These are phyloP conservation scores for Fusarium sp. DNA, from an alignment of 2,329 filamentous ascomycete genomes.

Conservation along the genomic window DNA sequence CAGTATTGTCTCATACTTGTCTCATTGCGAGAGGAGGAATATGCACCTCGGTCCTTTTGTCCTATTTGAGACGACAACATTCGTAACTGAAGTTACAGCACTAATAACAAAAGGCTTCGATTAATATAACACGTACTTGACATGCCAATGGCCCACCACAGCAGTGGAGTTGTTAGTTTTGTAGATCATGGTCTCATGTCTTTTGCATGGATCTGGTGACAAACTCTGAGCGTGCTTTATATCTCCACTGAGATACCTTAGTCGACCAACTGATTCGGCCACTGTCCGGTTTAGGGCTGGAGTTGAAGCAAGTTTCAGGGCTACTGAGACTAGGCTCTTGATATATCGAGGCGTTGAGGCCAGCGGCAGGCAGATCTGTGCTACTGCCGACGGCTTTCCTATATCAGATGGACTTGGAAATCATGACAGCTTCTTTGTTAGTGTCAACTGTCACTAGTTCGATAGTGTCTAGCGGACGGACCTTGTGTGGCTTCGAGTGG, in stretches of 20 bases:
- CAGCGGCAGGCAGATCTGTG: background rate
- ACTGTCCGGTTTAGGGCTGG: background rate
- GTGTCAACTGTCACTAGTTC: background rate
- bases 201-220: background rate
- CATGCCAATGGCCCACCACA: background rate
- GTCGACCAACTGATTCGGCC: background rate
- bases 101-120: background rate
- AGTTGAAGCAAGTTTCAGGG: background rate
- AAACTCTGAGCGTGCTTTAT: background rate
- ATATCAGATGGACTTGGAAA: background rate
- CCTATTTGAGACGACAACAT: background rate
- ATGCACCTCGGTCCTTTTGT: background rate
- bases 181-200: conserved; percentile 13
- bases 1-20: background rate
- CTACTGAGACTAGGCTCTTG: background rate
- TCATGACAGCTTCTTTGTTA: background rate
- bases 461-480: background rate
- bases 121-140: background rate
- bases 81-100: background rate
- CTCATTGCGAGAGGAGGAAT: background rate
- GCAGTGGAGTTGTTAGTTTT: conserved; percentile 9
- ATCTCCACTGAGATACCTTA: background rate
- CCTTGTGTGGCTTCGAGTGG: background rate
- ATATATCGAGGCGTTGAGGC: background rate
- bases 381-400: background rate